A percentile compares a stretch with the other conserved stretches of the same genome.
Evolutionary conservation across 1,284 basidiomycete species (phyloP).

Genomic region (Trametes versicolor): DNA sequence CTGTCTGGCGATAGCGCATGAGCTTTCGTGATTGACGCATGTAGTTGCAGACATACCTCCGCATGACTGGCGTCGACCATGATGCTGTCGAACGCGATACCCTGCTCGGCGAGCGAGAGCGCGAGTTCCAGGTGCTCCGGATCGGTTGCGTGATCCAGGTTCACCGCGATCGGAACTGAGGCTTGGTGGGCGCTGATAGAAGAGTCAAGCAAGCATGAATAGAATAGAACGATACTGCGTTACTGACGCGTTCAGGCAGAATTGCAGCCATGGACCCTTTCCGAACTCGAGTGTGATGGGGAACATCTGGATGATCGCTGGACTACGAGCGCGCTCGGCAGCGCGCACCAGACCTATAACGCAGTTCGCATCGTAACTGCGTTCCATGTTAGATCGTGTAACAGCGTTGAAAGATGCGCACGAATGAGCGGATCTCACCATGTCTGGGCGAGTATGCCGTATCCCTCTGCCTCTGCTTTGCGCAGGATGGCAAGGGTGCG

Average conservation of each 20-base stretch:
- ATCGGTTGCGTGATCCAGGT: slow-evolving; percentile 61
- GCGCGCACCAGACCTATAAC: slow-evolving; percentile 57
- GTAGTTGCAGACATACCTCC: slow-evolving; percentile 41
- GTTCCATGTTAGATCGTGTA: not conserved
- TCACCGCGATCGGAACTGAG: slow-evolving; percentile 58
- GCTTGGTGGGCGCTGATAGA: slow-evolving; percentile 51
- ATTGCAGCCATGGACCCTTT: slow-evolving; percentile 56
- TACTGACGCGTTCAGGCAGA: slow-evolving; percentile 55
- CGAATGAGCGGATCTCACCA: slow-evolving; percentile 45
- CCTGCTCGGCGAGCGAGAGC: slow-evolving; percentile 55
- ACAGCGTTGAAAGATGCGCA: not conserved
- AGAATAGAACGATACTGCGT: not conserved
- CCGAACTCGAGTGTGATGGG: slow-evolving; percentile 58
- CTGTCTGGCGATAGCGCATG: slow-evolving; percentile 44
- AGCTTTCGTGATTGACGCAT: not conserved
- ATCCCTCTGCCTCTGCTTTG: slow-evolving; percentile 54
- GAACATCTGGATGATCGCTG: slow-evolving; percentile 58
- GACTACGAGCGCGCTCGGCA: slow-evolving; percentile 55
- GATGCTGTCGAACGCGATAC: slow-evolving; percentile 59
- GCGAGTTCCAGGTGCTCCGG: slow-evolving; percentile 58
- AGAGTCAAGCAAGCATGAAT: not conserved
- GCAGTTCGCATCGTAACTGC: slow-evolving; percentile 58
- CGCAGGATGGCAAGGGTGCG: slow-evolving; percentile 54
- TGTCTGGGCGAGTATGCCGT: slow-evolving; percentile 56
- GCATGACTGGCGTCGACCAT: slow-evolving; percentile 63